Evolutionary conservation across 208 protist species (phyloP), one percentile per base, ranked within the genome.

Genomic region (Tetramitus jugosus): DNA sequence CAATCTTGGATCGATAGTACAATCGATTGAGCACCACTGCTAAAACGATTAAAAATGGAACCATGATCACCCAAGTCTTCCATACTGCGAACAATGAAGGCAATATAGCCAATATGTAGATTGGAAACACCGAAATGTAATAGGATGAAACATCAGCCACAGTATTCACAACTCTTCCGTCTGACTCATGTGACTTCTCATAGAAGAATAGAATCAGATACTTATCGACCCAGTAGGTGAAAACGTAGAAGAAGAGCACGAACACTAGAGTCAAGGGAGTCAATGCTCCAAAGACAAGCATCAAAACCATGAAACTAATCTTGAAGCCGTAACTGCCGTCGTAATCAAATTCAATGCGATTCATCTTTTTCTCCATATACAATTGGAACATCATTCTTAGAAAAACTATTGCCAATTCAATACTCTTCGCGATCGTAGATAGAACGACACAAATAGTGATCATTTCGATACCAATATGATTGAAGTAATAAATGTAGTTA

Each of bases 151-250:
- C 23, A 37, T 69, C 62, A 1, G 35, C 62, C 23, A 69, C 62
- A 2, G 31, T 39, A 43, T 69, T 69, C 33, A 69, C 10, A 43
- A 69, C 43, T 1, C 43, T 39, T 45, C 65, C 65, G 35, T 71
- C 39, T 17, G 39, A 49, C 23, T 71, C 65, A 20, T 26, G 26
- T 14, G 39, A 45, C 35, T 40, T 71, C 17, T 71, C 65, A 71
- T 71, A 71, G 6, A 29, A 71, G 49, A 37, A 71, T 40, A 71
- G 43, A n/a, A 71, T 71, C 8, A 71, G 49, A 49, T 49, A 71
- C 39, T 71, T 71, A 31, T 71, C 65, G 33, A 71, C 10, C 10
- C n/a, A 52, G 17, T 20, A 71, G 26, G 39, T 71, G 0, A 71
- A 49, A 1, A 71, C 35, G 29, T 49, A 71, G 26, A 49, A 71